Conservation (phyloP, 108 stramenopile species). For the Epipyxis sp. region DNA sequence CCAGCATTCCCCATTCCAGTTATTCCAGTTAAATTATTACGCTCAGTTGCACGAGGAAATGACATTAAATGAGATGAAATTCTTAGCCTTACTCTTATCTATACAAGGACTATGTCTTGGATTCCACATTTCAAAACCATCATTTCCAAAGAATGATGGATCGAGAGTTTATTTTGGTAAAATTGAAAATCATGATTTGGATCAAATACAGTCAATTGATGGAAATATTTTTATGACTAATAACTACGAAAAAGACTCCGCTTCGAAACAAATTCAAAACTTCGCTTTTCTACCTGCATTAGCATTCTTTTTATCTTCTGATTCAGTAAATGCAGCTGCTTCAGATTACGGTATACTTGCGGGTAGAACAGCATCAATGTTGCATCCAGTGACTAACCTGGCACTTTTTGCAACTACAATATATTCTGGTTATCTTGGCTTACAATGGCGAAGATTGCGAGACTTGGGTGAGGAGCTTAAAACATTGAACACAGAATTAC, state of each 20-base stretch:
- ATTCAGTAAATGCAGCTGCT: background rate
- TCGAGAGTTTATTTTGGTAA: background rate
- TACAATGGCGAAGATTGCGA: conserved; percentile 84
- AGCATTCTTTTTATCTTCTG: background rate
- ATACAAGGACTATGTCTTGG: no score
- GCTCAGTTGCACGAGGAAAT: no score
- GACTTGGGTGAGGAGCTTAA: conserved; percentile 79
- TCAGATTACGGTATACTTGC: background rate
- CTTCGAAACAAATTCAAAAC: no score
- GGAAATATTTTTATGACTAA: no score
- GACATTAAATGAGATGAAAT: no score
- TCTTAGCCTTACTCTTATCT: no score
- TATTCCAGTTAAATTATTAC: no score
- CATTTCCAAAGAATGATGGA: background rate
- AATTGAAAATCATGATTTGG: background rate
- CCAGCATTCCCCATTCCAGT: no score
- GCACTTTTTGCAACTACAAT: conserved; percentile 61
- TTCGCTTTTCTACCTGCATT: no score
- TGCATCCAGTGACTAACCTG: conserved; percentile 83
- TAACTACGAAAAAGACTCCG: no score
- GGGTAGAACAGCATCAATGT: conserved; percentile 45
- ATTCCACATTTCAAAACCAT: no score
- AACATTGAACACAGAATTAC: conserved; percentile 53
- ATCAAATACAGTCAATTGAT: no score
- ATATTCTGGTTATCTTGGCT: conserved; percentile 78